phyloP scores from a whole-genome alignment of 352 stramenopile species.

The Globisporangium orthogonon region DNA sequence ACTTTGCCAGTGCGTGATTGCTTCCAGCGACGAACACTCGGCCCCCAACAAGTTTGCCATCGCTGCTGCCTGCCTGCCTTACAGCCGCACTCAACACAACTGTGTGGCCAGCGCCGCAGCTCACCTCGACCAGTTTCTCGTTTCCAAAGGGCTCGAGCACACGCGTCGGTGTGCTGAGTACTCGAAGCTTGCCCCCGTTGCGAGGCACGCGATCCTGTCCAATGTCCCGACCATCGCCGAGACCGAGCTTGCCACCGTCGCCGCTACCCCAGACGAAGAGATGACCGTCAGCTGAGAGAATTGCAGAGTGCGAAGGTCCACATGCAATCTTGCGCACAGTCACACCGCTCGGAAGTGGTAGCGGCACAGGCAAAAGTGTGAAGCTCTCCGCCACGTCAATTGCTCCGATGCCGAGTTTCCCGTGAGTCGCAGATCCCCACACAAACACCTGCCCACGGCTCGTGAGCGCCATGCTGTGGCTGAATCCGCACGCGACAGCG shows the following conservation, averaged over 20 bases:
- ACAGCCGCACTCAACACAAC: constrained; percentile 30
- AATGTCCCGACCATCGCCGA: constrained; percentile 57
- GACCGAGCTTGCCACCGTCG: constrained; percentile 62
- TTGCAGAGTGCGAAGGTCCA: constrained; percentile 67
- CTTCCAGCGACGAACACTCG: constrained; percentile 59
- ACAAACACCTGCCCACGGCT: constrained; percentile 59
- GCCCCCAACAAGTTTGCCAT: constrained; percentile 19
- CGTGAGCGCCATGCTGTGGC: constrained; percentile 63
- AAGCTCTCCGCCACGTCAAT: constrained; percentile 53
- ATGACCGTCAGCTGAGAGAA: constrained; percentile 44
- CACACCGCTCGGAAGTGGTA: constrained; percentile 18
- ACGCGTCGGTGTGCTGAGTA: constrained; percentile 32
- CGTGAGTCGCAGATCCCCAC: constrained; percentile 66
- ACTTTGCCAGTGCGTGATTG: constrained; percentile 53
- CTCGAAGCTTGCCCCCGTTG: constrained; percentile 35
- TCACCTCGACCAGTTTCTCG: constrained; percentile 58
- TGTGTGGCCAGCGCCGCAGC: constrained; percentile 60
- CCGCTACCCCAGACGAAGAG: constrained; percentile 74
- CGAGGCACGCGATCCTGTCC: constrained; percentile 55
- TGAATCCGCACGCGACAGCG: constrained; percentile 51
- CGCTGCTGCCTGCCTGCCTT: constrained; percentile 1
- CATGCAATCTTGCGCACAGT: constrained; percentile 65
- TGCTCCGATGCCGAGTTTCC: constrained; percentile 59
- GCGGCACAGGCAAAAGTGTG: constrained; percentile 39
- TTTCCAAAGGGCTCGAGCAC: constrained; percentile 30